Base-by-base conservation (phyloP, 140 eudicot species). In the Cichorium intybus region DNA sequence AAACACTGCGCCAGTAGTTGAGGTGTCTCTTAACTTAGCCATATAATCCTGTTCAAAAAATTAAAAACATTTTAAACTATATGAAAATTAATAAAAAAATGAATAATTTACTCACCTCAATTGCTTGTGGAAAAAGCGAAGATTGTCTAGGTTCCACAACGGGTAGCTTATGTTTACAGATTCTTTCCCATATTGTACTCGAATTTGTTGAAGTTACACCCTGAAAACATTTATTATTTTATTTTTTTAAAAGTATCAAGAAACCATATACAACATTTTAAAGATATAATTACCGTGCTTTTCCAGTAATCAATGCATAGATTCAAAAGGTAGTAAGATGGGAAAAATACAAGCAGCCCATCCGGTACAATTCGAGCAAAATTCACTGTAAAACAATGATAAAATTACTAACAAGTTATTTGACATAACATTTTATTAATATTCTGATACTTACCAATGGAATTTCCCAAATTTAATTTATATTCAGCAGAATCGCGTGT, bases 311-410 rank as follows among this genome's bases (percentile, higher is more conserved):
- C 84, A 64, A 93, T 76, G 70, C 95, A 88, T 73, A 79, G 83
- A 48, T 93, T 95, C 94, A 93, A 62, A 53, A 88, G 83, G 65
- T 79, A 84, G 81, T 93, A 93, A 51, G 99, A 93, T 28, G 99
- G 99, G 23, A 93, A 93, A 77, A 93, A 93, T 24, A 93, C 93
- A 16, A 93, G 95, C 66, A 93, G 70, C 54, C 99, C 99, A 56
- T 93, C 97, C 9, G 99, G 99, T 70, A 93, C 99, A 50, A 85
- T 85, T 77, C 99, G 93, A 73, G 99, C 99, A 75, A 93, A 84
- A 83, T 93, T 93, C 64, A 93, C 99, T 93, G 85, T 24, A 62
- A 24, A 56, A 68, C 55, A 64, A 70, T 61, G 29, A 24, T n/a
- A 24, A 21, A 52, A 60, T 52, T 61, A 35, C 46, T 60, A 73